Evolutionary conservation across 2,329 filamentous ascomycete genomes (phyloP), one percentile per base, ranked within the genome.

Genomic region (Endocalyx cinctus): DNA sequence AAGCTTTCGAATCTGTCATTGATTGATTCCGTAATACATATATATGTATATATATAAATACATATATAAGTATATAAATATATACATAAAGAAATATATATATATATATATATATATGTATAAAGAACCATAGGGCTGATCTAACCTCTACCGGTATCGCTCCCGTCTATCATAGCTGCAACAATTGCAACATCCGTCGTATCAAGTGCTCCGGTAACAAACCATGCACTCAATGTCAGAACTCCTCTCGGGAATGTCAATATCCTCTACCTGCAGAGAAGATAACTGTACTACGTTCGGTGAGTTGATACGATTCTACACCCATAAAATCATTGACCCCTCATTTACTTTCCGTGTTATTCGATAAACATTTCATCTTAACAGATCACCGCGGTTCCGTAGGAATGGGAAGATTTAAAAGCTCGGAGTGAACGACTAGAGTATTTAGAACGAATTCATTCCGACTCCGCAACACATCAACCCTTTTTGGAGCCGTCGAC

Each of bases 121-220:
- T 8, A 23, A 8, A 23, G n/a, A 23, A 23, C 8, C 8, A n/a
- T 23, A 8, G 8, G 8, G 8, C 8, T 23, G 20, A 23, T 23
- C n/a, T n/a, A 23, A 8, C 20, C 20, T 23, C n/a, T n/a, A n/a
- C 20, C 8, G 8, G 8, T 8, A 23, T n/a, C 8, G 20, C 8
- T 8, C 20, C 20, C 8, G 8, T 8, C 20, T 23, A n/a, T n/a
- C n/a, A n/a, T n/a, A 23, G 20, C 8, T 23, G 19, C 58, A 73
- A 74, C 46, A 64, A 56, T 48, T 74, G 70, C 55, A 74, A 74
- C 52, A 48, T 71, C 28, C 64, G 69, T 27, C 63, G 70, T 37
- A 66, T 71, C 49, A 72, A 69, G 43, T 74, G 70, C 51, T 71
- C 67, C 10, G 70, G 70, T 28, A 61, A 69, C 4, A 52, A 47